These are phyloP conservation scores for Aureobasidium uvarum DNA, from an alignment of 2,329 filamentous ascomycete genomes.

Conservation along the genomic window DNA sequence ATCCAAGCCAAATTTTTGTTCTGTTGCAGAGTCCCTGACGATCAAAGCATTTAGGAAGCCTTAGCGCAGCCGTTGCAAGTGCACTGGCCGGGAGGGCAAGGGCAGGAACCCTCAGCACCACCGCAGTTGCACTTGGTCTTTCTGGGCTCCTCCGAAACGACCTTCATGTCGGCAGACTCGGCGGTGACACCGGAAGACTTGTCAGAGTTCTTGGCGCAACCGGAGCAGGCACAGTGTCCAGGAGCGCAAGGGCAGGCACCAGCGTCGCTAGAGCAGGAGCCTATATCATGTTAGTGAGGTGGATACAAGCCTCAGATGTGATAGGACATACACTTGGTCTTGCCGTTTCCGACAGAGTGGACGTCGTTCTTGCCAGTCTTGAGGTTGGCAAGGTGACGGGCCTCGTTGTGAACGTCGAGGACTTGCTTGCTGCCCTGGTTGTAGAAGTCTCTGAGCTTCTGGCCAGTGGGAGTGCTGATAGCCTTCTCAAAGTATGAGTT, in stretches of 20 bases:
- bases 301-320: neutral
- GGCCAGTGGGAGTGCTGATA: slow-evolving; percentile 77
- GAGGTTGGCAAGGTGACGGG: slow-evolving; percentile 79
- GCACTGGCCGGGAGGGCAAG: slow-evolving; percentile 50
- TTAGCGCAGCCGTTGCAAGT: slow-evolving; percentile 50
- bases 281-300: slow-evolving; percentile 9
- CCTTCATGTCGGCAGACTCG: slow-evolving; percentile 42
- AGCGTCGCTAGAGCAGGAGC: slow-evolving; percentile 45
- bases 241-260: slow-evolving; percentile 47
- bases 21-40: neutral
- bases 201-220: slow-evolving; percentile 50
- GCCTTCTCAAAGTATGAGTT: slow-evolving; percentile 95
- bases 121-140: slow-evolving; percentile 53
- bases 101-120: slow-evolving; percentile 46
- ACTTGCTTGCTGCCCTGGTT: slow-evolving; percentile 81
- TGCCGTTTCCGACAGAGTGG: slow-evolving; percentile 40
- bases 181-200: slow-evolving; percentile 31
- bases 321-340: slow-evolving; percentile 43
- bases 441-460: slow-evolving; percentile 88
- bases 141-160: slow-evolving; percentile 51
- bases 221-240: slow-evolving; percentile 48
- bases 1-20: slow-evolving; percentile 21
- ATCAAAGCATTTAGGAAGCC: slow-evolving; percentile 25
- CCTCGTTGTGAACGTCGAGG: slow-evolving; percentile 89
- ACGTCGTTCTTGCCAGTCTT: slow-evolving; percentile 65